phyloP scores from a whole-genome alignment of 352 stramenopile genomes.

The Pythium rishiriense region DNA sequence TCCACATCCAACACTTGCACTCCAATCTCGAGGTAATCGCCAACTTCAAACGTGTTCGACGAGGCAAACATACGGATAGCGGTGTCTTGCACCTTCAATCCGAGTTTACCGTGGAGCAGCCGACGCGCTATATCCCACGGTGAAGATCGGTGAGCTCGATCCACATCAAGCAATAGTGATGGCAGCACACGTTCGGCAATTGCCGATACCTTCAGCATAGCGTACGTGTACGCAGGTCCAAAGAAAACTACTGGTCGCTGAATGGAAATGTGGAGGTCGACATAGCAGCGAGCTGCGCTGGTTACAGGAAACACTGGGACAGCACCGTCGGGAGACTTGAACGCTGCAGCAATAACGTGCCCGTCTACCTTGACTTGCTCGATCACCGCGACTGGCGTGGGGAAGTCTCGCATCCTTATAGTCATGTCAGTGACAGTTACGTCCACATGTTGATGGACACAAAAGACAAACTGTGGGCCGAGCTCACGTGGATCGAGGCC shows the following conservation, averaged over 20 bases:
- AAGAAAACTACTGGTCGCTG: conserved; percentile 47
- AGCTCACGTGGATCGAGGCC: conserved; percentile 3
- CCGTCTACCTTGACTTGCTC: conserved; percentile 36
- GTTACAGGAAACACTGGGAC: conserved; percentile 31
- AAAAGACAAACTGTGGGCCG: conserved; percentile 8
- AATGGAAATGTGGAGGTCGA: conserved; percentile 42
- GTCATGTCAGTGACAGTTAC: conserved; percentile 33
- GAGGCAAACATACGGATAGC: conserved; percentile 46
- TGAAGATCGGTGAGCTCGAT: conserved; percentile 35
- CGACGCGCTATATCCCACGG: conserved; percentile 61
- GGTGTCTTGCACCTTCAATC: conserved; percentile 39
- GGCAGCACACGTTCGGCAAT: conserved; percentile 37
- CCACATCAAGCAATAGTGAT: conserved; percentile 47
- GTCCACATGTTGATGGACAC: conserved; percentile 20
- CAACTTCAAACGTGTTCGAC: conserved; percentile 46
- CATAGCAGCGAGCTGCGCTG: conserved; percentile 37
- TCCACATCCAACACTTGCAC: conserved; percentile 37
- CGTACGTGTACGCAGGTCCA: conserved; percentile 52
- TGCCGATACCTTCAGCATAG: conserved; percentile 45
- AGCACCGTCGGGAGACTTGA: conserved; percentile 8
- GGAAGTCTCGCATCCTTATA: conserved; percentile 49
- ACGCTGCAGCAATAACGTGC: conserved; percentile 36
- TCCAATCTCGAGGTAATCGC: conserved; percentile 55
- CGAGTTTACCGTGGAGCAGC: conserved; percentile 55
- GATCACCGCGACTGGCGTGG: conserved; percentile 47